These are phyloP conservation scores for Lactarius sanguifluus DNA, from an alignment of 768 basidiomycete species.

Conservation along the genomic window DNA sequence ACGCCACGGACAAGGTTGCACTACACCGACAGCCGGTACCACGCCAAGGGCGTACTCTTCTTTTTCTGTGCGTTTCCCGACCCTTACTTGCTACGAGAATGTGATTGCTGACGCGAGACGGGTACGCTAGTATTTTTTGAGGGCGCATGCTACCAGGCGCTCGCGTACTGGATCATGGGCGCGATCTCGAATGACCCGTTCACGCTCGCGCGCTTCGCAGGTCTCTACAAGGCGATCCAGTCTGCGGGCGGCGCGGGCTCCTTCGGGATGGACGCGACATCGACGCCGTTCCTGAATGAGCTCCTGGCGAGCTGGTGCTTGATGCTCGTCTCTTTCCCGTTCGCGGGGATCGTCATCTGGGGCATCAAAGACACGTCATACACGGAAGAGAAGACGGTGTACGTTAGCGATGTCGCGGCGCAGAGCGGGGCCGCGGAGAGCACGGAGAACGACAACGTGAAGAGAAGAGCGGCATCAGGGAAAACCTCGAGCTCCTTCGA, in stretches of 20 bases:
- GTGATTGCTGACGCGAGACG: not conserved
- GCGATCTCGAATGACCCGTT: slow-evolving; percentile 48
- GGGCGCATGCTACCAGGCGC: slow-evolving; percentile 40
- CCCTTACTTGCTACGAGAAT: too few relatives aligned
- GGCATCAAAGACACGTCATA: slow-evolving; percentile 42
- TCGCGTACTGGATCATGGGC: slow-evolving; percentile 44
- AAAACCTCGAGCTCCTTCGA: too few relatives aligned
- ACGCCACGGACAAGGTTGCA: slow-evolving; percentile 31
- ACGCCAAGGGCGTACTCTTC: slow-evolving; percentile 40
- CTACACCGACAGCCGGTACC: slow-evolving; percentile 38
- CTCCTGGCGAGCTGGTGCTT: slow-evolving; percentile 39
- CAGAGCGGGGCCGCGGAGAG: not conserved
- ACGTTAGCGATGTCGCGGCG: slow-evolving; percentile 33
- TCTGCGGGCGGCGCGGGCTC: slow-evolving; percentile 40
- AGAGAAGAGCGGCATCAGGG: not conserved
- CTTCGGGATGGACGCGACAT: slow-evolving; percentile 48
- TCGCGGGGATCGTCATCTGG: slow-evolving; percentile 38
- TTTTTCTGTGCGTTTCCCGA: slow-evolving; percentile 39
- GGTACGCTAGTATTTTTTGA: slow-evolving; percentile 39
- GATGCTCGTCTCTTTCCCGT: slow-evolving; percentile 40
- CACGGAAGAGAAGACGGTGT: slow-evolving; percentile 38
- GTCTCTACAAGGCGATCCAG: slow-evolving; percentile 45
- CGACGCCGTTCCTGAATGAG: slow-evolving; percentile 47
- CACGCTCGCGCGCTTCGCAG: slow-evolving; percentile 46
- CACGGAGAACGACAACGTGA: slow-evolving; percentile 10